Evolutionary conservation across 495 filamentous ascomycete species (phyloP).

Genomic region (Trichoderma reesei): DNA sequence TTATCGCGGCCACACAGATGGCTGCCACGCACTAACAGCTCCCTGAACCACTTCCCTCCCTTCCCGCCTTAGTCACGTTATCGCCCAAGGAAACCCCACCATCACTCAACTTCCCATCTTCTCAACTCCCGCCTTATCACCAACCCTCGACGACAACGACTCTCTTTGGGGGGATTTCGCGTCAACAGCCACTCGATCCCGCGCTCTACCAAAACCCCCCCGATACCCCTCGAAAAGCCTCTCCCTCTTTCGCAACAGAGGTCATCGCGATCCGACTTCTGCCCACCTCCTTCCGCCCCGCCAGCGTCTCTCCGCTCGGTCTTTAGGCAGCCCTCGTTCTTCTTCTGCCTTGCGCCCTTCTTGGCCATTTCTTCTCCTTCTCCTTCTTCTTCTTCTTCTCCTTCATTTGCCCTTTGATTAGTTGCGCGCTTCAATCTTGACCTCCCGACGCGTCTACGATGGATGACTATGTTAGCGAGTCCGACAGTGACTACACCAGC

Average conservation of each 20-base stretch:
- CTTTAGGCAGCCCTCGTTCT: too few relatives aligned
- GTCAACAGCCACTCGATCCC: background rate
- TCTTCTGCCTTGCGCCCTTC: background rate
- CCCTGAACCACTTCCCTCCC: background rate
- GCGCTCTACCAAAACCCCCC: too few relatives aligned
- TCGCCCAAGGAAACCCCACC: background rate
- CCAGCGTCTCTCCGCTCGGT: too few relatives aligned
- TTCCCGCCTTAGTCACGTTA: background rate
- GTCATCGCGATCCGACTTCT: too few relatives aligned
- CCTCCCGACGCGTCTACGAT: constrained; percentile 29
- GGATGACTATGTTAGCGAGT: constrained; percentile 97
- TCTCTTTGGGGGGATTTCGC: too few relatives aligned
- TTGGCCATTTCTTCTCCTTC: background rate
- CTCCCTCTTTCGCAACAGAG: too few relatives aligned
- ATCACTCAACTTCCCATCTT: background rate
- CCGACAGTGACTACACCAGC: constrained; percentile 96
- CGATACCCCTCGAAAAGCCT: too few relatives aligned
- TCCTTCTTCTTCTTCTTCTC: background rate
- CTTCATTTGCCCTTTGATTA: too few relatives aligned
- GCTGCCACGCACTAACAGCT: background rate
- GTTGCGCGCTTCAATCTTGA: too few relatives aligned
- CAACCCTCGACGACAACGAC: too few relatives aligned
- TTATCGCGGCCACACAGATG: background rate
- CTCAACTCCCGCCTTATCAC: too few relatives aligned
- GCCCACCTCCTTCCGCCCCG: too few relatives aligned